Conservation (phyloP, 2,329 filamentous ascomycete species). For the Penicillium sp. region DNA sequence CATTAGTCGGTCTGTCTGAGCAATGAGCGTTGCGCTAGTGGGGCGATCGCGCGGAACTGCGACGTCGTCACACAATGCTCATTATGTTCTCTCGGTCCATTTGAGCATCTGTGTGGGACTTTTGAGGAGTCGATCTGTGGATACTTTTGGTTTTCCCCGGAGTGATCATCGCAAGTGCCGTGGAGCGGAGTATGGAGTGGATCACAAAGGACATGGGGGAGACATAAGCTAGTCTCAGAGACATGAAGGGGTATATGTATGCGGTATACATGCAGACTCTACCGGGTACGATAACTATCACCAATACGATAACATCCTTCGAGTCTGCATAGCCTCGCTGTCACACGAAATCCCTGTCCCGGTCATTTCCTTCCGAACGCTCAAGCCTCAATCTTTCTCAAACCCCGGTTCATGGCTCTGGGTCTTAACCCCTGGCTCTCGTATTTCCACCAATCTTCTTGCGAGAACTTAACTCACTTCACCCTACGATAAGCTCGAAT, state of each 20-base stretch:
- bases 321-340: not conserved
- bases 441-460: slow-evolving; percentile 9
- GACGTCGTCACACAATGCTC: slow-evolving; percentile 6
- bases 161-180: not conserved
- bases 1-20: not conserved
- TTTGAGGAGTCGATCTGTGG: not conserved
- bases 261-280: not conserved
- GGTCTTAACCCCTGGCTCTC: not conserved
- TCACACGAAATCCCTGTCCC: not conserved
- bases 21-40: slow-evolving; percentile 2
- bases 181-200: not conserved
- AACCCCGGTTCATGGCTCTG: not conserved
- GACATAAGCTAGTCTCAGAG: not conserved
- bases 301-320: not conserved
- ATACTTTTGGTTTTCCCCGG: not conserved
- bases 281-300: not conserved
- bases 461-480: not conserved
- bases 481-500: not conserved
- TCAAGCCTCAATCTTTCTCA: slow-evolving; percentile 6
- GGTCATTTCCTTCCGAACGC: not conserved
- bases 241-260: not conserved
- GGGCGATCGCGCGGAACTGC: not conserved
- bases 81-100: slow-evolving; percentile 1
- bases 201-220: not conserved
- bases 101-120: not conserved